Conservation (phyloP, 257 asterid genomes). For the Echites panduratus region DNA sequence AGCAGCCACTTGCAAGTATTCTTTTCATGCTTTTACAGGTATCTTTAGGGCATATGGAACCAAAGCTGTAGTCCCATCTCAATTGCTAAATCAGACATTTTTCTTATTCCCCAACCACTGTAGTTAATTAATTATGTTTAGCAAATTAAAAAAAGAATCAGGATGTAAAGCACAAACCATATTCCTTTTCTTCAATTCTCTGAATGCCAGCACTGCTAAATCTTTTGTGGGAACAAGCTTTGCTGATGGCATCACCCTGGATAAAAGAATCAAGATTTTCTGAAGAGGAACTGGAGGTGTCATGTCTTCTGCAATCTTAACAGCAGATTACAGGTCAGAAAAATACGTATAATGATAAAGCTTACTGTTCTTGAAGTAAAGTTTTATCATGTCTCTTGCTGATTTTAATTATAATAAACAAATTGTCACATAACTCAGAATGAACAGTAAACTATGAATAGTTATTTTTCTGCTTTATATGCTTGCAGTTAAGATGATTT, state of each 20-base stretch:
- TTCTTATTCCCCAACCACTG: neutral
- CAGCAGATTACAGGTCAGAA: conserved; percentile 22
- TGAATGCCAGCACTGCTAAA: conserved; percentile 76
- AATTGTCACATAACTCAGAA: neutral
- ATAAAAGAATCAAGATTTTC: conserved; percentile 57
- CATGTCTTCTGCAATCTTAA: conserved; percentile 88
- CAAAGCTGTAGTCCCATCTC: neutral
- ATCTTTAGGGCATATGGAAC: neutral
- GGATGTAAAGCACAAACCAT: conserved; percentile 38
- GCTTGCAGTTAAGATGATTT: neutral
- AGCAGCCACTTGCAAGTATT: neutral
- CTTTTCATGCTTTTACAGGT: neutral
- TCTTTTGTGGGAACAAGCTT: conserved; percentile 91
- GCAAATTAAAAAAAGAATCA: neutral
- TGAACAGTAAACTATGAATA: neutral
- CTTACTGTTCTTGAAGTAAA: neutral
- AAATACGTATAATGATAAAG: conserved; percentile 1
- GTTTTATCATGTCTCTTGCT: neutral
- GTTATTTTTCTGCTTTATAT: neutral
- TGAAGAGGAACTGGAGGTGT: conserved; percentile 73
- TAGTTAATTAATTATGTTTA: no score
- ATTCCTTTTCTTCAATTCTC: conserved; percentile 58
- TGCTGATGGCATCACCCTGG: conserved; percentile 73
- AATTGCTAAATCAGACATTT: neutral
- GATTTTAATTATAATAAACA: neutral